phyloP scores from a whole-genome alignment of 2,329 filamentous ascomycete genomes.

The Chalaropsis thielavioides region DNA sequence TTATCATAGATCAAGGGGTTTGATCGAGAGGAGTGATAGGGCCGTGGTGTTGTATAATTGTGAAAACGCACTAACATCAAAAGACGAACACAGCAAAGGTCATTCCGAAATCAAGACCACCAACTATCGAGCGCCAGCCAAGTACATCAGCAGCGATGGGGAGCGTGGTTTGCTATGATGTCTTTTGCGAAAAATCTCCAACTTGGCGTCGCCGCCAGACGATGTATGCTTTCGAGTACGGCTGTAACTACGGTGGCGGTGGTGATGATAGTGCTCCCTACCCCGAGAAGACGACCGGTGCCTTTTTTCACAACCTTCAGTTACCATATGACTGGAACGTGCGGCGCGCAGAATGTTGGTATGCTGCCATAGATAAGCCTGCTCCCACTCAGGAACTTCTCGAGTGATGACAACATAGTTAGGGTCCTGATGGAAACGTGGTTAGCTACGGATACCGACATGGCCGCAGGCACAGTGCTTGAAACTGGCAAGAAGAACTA shows the following conservation, averaged over 20 bases:
- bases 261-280: constrained; percentile 32
- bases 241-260: constrained; percentile 26
- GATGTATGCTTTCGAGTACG: background rate
- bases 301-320: constrained; percentile 28
- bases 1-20: background rate
- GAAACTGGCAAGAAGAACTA: background rate
- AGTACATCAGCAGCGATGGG: constrained; percentile 41
- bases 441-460: too few species aligned
- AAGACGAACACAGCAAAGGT: background rate
- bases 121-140: constrained; percentile 34
- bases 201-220: constrained; percentile 24
- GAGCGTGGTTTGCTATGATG: constrained; percentile 42
- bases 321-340: constrained; percentile 25
- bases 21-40: background rate
- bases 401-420: constrained; percentile 59
- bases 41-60: background rate
- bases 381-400: constrained; percentile 57
- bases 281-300: background rate
- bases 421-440: constrained; percentile 35
- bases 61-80: background rate
- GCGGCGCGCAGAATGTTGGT: constrained; percentile 49
- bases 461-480: too few species aligned
- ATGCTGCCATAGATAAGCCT: constrained; percentile 58
- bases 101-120: background rate
- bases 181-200: constrained; percentile 45